phyloP scores from a whole-genome alignment of 2,329 filamentous ascomycete genomes.

The Pseudocercospora pini-densiflorae region DNA sequence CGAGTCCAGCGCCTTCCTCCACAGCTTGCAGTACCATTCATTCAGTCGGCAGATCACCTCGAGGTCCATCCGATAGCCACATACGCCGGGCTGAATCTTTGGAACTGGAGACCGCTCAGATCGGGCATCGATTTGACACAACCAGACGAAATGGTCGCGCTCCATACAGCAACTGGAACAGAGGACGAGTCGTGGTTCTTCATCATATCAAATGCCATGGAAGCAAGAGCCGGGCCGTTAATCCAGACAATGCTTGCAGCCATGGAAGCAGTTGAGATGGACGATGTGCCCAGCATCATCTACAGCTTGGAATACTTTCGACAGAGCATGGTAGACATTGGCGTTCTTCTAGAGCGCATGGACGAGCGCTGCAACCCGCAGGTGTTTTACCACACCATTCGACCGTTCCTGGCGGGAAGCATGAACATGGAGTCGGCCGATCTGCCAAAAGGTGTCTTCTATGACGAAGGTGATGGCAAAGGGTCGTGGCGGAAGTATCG shows the following conservation, averaged over 20 bases:
- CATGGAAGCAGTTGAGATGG: constrained; percentile 49
- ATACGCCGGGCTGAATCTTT: constrained; percentile 87
- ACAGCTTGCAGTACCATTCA: constrained; percentile 78
- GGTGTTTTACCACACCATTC: constrained; percentile 58
- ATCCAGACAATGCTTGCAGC: constrained; percentile 53
- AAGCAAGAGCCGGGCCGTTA: constrained; percentile 54
- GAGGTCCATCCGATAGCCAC: constrained; percentile 91
- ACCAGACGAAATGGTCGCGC: constrained; percentile 79
- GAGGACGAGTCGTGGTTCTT: constrained; percentile 90
- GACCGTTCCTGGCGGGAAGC: constrained; percentile 57
- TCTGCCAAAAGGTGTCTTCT: constrained; percentile 57
- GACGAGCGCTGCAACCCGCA: constrained; percentile 55
- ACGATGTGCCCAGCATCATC: constrained; percentile 46
- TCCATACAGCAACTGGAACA: constrained; percentile 89
- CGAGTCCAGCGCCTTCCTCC: constrained; percentile 67
- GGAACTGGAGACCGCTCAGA: constrained; percentile 95
- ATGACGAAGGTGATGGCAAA: constrained; percentile 54
- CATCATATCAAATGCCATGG: constrained; percentile 58
- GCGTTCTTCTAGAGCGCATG: constrained; percentile 53
- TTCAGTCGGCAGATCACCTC: constrained; percentile 71
- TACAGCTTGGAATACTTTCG: constrained; percentile 47
- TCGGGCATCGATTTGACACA: constrained; percentile 75
- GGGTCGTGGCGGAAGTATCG: constrained; percentile 57
- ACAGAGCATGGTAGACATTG: constrained; percentile 49
- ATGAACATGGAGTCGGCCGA: constrained; percentile 59